Percentiles rank a stretch among this genome's conserved stretches.
Evolutionary conservation across 768 basidiomycete genomes (phyloP).

Genomic region (Gelatoporia subvermispora): DNA sequence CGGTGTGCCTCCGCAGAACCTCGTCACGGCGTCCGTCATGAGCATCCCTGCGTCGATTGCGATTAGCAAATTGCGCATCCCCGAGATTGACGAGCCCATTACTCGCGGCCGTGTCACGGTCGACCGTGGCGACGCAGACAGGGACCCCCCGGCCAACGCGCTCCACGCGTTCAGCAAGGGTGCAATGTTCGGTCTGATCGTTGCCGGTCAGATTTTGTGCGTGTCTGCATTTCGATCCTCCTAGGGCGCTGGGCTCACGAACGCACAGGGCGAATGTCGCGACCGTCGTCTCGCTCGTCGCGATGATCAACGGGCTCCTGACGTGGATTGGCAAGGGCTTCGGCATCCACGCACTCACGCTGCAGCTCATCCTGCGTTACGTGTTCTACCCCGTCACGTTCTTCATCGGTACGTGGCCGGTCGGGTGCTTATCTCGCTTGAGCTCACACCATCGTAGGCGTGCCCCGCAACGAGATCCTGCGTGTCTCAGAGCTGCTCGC

Average conservation of each 20-base stretch:
- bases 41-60: slow-evolving; percentile 92
- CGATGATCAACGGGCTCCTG: slow-evolving; percentile 76
- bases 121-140: slow-evolving; percentile 61
- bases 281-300: slow-evolving; percentile 79
- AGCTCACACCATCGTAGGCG: slow-evolving; percentile 38
- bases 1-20: slow-evolving; percentile 74
- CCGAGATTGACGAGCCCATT: slow-evolving; percentile 81
- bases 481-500: slow-evolving; percentile 77
- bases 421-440: neutral
- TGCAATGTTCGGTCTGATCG: slow-evolving; percentile 77
- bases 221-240: slow-evolving; percentile 18
- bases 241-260: neutral
- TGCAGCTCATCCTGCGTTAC: slow-evolving; percentile 83
- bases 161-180: slow-evolving; percentile 88
- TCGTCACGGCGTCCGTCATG: slow-evolving; percentile 90
- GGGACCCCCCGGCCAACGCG: slow-evolving; percentile 63
- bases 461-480: slow-evolving; percentile 78
- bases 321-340: slow-evolving; percentile 89
- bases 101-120: slow-evolving; percentile 79
- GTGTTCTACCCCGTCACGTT: slow-evolving; percentile 86
- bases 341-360: slow-evolving; percentile 74
- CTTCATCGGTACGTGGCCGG: slow-evolving; percentile 42
- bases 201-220: slow-evolving; percentile 84
- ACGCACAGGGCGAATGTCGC: slow-evolving; percentile 67
- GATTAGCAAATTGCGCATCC: slow-evolving; percentile 83